Evolutionary conservation across 805 yeast species (phyloP), one percentile per base, ranked within the genome.

Genomic region (Tetrapisispora pingtungensis): DNA sequence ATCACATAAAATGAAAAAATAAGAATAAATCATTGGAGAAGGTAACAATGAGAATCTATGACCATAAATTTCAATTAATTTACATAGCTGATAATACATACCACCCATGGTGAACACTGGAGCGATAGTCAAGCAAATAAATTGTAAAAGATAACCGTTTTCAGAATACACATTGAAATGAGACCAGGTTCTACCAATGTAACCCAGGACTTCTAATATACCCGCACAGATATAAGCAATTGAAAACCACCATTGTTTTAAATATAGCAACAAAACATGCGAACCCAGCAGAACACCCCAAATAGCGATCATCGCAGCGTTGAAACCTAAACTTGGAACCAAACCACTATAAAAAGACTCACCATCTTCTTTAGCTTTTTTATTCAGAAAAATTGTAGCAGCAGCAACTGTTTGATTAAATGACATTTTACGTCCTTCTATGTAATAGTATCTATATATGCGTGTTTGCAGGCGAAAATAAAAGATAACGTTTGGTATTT

Each of bases 51-150:
- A 77, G 49, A 64, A 79, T 15, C 65, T 57, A 46, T 68, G 65
- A 2, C 86, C 85, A 55, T 77, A 78, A 1, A 84, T 61, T 45
- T 80, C 77, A 40, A 80, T 68, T 40, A 82, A 52, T 61, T 84
- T 82, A 7, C 83, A 86, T 49, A 87, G 64, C 43, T 79, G 68
- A 51, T 73, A 81, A 63, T 87, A 88, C 4, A 87, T 70, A 2
- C 90, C 95, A 4, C 84, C 96, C 84, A 84, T 82, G 38, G 84
- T 68, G 60, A 87, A 84, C 17, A 85, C 85, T 0, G 96, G 96
- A 0, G 85, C 90, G 41, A 87, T 64, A 0, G 90, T 84, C 45
- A 86, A 65, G 52, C 80, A 70, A 45, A 80, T 73, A 50, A 82
- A 74, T 61, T 87, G 94, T 54, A 80, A 63, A 36, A 82, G 56